Evolutionary conservation across 1,284 basidiomycete genomes (phyloP).

Genomic region (Rhizoctonia solani): DNA sequence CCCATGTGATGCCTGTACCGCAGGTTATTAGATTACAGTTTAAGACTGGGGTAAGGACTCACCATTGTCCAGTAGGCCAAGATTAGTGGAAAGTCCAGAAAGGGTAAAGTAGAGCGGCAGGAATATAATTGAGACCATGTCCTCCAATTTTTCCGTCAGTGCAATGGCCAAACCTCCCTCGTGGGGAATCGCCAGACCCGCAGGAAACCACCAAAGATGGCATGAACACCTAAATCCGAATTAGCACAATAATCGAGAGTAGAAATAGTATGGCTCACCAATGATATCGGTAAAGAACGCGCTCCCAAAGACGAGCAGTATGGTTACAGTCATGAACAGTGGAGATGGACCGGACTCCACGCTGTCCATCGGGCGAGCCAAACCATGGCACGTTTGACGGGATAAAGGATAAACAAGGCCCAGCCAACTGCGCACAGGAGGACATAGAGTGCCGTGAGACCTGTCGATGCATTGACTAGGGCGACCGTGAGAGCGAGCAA

Average conservation of each 20-base stretch:
- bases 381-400: conserved; percentile 49
- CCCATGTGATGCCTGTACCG: conserved; percentile 66
- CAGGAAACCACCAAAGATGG: conserved; percentile 72
- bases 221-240: conserved; percentile 44
- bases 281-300: conserved; percentile 90
- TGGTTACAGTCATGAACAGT: conserved; percentile 54
- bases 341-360: conserved; percentile 55
- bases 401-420: conserved; percentile 53
- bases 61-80: conserved; percentile 73
- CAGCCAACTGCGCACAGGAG: conserved; percentile 56
- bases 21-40: background rate
- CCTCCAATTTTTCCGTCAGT: conserved; percentile 68
- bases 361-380: conserved; percentile 51
- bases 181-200: conserved; percentile 87
- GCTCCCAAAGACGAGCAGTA: conserved; percentile 76
- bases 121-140: conserved; percentile 73
- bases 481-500: conserved; percentile 60
- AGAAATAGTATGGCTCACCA: conserved; percentile 52
- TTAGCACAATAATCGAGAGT: background rate
- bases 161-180: conserved; percentile 77
- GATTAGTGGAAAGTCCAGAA: conserved; percentile 82
- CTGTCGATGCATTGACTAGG: conserved; percentile 52
- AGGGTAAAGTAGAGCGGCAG: conserved; percentile 85
- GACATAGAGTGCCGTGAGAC: conserved; percentile 54
- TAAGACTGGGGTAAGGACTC: conserved; percentile 36